A percentile compares a stretch with the other conserved stretches of the same genome.
phyloP scores from a whole-genome alignment of 1,284 basidiomycete species.

The Kwoniella shivajii region DNA sequence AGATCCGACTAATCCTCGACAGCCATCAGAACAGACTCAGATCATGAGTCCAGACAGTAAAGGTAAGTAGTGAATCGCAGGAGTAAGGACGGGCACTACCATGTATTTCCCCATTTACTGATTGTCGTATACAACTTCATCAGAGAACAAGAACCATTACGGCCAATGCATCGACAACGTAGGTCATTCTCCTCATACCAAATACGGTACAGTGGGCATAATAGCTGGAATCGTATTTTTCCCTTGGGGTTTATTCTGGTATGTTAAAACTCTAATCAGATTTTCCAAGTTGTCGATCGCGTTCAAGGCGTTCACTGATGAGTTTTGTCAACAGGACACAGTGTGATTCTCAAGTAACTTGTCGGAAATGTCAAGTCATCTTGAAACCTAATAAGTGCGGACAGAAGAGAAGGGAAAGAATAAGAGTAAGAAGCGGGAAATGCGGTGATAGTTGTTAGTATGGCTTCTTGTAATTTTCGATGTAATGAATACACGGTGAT shows the following conservation, averaged over 20 bases:
- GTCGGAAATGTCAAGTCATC: neutral
- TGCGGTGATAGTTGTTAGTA: neutral
- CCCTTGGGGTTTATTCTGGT: constrained; percentile 28
- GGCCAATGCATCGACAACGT: neutral
- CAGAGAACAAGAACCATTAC: too few relatives aligned
- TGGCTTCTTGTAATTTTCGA: too few relatives aligned
- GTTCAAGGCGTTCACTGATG: neutral
- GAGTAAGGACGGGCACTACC: too few relatives aligned
- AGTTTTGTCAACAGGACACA: neutral
- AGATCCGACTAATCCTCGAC: too few relatives aligned
- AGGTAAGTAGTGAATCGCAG: too few relatives aligned
- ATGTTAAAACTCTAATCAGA: too few relatives aligned
- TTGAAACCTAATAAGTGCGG: neutral
- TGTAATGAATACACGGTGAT: too few relatives aligned
- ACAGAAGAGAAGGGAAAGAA: neutral
- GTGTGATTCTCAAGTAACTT: constrained; percentile 4
- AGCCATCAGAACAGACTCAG: too few relatives aligned
- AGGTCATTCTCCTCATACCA: constrained; percentile 10
- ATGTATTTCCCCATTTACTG: too few relatives aligned
- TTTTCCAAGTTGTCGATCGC: neutral
- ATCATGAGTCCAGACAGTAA: too few relatives aligned
- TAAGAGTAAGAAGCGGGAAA: neutral
- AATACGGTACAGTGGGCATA: constrained; percentile 19
- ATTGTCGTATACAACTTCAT: too few relatives aligned
- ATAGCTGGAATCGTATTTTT: constrained; percentile 25